Percentiles rank a stretch among this genome's conserved stretches.
phyloP scores from a whole-genome alignment of 2,329 filamentous ascomycete genomes.

The Ophiostoma novo-ulmi region DNA sequence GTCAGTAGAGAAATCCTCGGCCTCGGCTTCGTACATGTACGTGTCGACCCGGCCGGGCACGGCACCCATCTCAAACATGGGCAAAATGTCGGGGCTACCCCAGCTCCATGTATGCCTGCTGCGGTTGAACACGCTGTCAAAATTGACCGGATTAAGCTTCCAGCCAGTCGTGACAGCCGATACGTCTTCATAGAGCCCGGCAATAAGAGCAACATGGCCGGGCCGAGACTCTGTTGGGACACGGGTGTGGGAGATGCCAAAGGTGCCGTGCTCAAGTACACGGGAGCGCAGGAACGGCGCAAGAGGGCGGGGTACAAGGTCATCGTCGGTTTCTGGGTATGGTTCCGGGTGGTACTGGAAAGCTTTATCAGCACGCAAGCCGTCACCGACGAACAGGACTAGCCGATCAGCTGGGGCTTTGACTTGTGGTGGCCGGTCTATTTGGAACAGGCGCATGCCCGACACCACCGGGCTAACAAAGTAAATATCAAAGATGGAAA shows the following conservation, averaged over 20 bases:
- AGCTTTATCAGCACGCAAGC: constrained; percentile 93
- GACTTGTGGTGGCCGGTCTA: constrained; percentile 54
- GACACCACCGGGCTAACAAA: constrained; percentile 96
- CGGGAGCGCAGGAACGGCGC: constrained; percentile 88
- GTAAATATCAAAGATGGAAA: constrained; percentile 97
- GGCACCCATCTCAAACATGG: constrained; percentile 95
- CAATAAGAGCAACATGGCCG: constrained; percentile 93
- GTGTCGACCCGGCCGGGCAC: constrained; percentile 80
- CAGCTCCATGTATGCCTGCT: constrained; percentile 98
- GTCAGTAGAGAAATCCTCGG: constrained; percentile 84
- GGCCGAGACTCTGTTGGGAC: constrained; percentile 95
- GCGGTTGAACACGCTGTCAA: constrained; percentile 97
- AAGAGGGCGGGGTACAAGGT: constrained; percentile 69
- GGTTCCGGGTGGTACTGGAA: constrained; percentile 92
- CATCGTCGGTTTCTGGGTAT: constrained; percentile 60
- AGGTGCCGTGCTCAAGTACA: constrained; percentile 84
- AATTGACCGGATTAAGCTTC: constrained; percentile 97
- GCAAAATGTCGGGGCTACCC: constrained; percentile 95
- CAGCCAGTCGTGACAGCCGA: constrained; percentile 95
- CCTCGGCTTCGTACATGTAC: constrained; percentile 75
- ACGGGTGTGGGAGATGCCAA: constrained; percentile 93
- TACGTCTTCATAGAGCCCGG: constrained; percentile 94
- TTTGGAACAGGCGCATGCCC: constrained; percentile 79
- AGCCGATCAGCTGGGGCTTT: constrained; percentile 82
- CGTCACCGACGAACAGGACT: constrained; percentile 91